A percentile compares a stretch with the other conserved stretches of the same genome.
Conservation (phyloP, 345 rosid species). For the Populus pruinosa region DNA sequence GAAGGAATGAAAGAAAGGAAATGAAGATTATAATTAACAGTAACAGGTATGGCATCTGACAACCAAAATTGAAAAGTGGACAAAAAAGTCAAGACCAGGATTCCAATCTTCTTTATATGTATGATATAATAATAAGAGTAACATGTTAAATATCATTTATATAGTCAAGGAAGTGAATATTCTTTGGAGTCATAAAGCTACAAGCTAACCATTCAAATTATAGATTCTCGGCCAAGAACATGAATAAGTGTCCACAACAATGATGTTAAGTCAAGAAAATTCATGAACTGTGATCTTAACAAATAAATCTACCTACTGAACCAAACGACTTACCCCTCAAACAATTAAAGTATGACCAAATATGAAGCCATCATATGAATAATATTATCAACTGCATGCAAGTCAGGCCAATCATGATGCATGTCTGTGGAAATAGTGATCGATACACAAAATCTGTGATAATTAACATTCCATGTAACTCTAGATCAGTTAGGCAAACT, state of each 20-base stretch:
- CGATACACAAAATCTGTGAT: background rate
- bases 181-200: background rate
- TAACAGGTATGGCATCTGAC: background rate
- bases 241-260: background rate
- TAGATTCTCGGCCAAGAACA: background rate
- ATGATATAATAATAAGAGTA: background rate
- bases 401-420: background rate
- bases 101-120: background rate
- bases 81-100: background rate
- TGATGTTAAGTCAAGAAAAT: background rate
- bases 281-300: background rate
- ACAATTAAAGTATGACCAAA: too few species aligned
- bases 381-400: background rate
- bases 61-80: conserved; percentile 4
- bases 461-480: background rate
- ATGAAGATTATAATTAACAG: background rate
- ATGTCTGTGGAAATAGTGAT: background rate
- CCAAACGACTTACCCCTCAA: too few species aligned
- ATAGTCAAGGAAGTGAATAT: background rate
- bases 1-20: background rate
- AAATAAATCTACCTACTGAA: background rate
- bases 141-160: background rate
- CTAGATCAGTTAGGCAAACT: background rate
- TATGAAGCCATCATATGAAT: background rate
- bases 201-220: background rate